These are phyloP conservation scores for Epichloe gansuensis DNA, from an alignment of 2,329 filamentous ascomycete species.

Conservation along the genomic window DNA sequence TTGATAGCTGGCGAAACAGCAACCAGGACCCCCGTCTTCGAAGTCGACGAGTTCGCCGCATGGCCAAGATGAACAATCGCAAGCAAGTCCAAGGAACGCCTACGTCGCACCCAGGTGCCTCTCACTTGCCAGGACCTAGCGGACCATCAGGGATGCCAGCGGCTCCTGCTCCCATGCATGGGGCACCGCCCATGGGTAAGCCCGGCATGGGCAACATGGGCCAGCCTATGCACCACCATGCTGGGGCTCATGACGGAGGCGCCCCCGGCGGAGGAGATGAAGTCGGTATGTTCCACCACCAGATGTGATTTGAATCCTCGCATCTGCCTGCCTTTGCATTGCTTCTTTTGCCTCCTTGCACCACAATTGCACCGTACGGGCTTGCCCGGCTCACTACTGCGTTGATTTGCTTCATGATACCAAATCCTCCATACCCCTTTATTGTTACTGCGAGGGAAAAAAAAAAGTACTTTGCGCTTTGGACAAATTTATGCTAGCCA, in stretches of 20 bases:
- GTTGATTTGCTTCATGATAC: conserved; percentile 25
- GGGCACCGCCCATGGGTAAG: conserved; percentile 46
- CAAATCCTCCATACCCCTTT: conserved; percentile 13
- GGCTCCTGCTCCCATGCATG: conserved; percentile 48
- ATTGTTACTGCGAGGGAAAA: conserved; percentile 3
- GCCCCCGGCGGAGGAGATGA: conserved; percentile 60
- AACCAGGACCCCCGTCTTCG: conserved; percentile 88
- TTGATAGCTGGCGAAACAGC: conserved; percentile 98
- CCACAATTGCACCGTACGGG: conserved; percentile 9
- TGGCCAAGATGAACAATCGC: conserved; percentile 90
- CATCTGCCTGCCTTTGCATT: conserved; percentile 28
- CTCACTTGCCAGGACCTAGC: conserved; percentile 56
- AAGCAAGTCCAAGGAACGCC: conserved; percentile 53
- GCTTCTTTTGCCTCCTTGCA: conserved; percentile 14
- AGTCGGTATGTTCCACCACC: conserved; percentile 95
- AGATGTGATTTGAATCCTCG: conserved; percentile 46
- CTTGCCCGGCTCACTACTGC: conserved; percentile 6
- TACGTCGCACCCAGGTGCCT: conserved; percentile 39
- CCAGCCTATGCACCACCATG: conserved; percentile 50
- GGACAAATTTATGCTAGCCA: conserved; percentile 1
- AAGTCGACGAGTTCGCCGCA: conserved; percentile 80
- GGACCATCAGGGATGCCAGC: conserved; percentile 52
- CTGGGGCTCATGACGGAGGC: conserved; percentile 34
- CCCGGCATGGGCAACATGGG: conserved; percentile 55
- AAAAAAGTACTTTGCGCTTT: conserved; percentile 12